These are phyloP conservation scores for Pseudomonodictys pantanalensis DNA, from an alignment of 495 filamentous ascomycete genomes.

Conservation along the genomic window DNA sequence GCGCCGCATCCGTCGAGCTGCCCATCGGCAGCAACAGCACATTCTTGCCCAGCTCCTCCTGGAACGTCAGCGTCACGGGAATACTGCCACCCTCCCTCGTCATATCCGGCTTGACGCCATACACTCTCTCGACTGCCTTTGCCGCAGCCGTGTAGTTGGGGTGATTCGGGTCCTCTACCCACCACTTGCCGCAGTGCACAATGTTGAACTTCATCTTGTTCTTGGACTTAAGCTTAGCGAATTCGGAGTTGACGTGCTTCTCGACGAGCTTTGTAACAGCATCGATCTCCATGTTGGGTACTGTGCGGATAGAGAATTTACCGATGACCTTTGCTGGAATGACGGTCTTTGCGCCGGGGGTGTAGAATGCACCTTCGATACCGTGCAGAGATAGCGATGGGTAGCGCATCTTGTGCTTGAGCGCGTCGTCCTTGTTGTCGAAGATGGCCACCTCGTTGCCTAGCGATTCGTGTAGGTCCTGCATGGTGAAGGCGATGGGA, in stretches of 20 bases:
- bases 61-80: slow-evolving; percentile 93
- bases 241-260: slow-evolving; percentile 72
- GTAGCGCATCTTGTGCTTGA: slow-evolving; percentile 92
- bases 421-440: slow-evolving; percentile 76
- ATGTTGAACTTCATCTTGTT: slow-evolving; percentile 79
- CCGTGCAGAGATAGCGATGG: slow-evolving; percentile 96
- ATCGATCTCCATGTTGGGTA: slow-evolving; percentile 93
- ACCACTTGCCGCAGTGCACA: slow-evolving; percentile 94
- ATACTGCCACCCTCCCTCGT: slow-evolving; percentile 97
- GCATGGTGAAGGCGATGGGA: slow-evolving; percentile 89
- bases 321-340: slow-evolving; percentile 96
- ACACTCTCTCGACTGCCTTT: slow-evolving; percentile 91
- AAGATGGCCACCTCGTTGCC: slow-evolving; percentile 83
- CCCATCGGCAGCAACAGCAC: slow-evolving; percentile 95
- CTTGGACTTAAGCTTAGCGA: slow-evolving; percentile 81
- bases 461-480: slow-evolving; percentile 85
- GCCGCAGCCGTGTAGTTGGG: slow-evolving; percentile 95
- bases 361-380: slow-evolving; percentile 92
- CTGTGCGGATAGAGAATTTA: slow-evolving; percentile 97
- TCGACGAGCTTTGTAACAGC: slow-evolving; percentile 81
- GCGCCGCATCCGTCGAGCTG: slow-evolving; percentile 90
- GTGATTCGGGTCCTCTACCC: slow-evolving; percentile 93
- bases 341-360: slow-evolving; percentile 93
- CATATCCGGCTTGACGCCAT: slow-evolving; percentile 87
- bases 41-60: slow-evolving; percentile 98